These are phyloP conservation scores for Plantago coronopus DNA, from an alignment of 305 asterid genomes.

Conservation along the genomic window DNA sequence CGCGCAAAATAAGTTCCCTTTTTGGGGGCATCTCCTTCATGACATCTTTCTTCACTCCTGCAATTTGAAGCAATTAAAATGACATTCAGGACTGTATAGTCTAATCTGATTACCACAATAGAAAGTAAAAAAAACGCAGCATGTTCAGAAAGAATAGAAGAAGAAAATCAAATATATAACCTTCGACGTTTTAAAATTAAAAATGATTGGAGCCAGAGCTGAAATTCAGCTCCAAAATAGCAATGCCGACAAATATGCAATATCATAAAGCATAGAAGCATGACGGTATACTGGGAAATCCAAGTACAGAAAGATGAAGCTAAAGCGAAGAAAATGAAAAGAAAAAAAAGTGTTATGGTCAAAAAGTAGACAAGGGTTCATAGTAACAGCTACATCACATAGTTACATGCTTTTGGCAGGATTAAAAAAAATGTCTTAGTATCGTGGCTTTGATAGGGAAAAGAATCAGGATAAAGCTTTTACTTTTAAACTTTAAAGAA, in stretches of 20 bases:
- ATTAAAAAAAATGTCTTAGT: not conserved
- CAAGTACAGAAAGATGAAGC: not conserved
- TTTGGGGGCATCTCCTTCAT: constrained; percentile 97
- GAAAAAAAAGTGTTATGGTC: constrained; percentile 7
- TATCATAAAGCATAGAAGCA: constrained; percentile 3
- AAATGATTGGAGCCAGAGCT: not conserved
- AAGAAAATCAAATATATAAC: constrained; percentile 3
- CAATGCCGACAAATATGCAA: constrained; percentile 8
- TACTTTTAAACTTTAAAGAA: not conserved
- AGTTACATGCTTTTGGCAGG: constrained; percentile 15
- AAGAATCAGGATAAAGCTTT: constrained; percentile 3
- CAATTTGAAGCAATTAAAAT: constrained; percentile 24
- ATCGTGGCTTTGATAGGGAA: not conserved
- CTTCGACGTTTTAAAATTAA: constrained; percentile 15
- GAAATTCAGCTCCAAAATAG: constrained; percentile 10
- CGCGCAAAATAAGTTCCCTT: constrained; percentile 92
- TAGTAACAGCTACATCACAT: not conserved
- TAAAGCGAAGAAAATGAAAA: not conserved
- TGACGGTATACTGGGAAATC: not conserved
- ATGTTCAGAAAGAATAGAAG: constrained; percentile 13
- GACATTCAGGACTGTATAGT: constrained; percentile 7
- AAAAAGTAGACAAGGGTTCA: not conserved
- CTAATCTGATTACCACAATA: not conserved
- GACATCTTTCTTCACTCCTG: constrained; percentile 98
- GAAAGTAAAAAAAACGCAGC: constrained; percentile 12